Evolutionary conservation across 441 rosid genomes (phyloP).

Genomic region (Populus trichocarpa): DNA sequence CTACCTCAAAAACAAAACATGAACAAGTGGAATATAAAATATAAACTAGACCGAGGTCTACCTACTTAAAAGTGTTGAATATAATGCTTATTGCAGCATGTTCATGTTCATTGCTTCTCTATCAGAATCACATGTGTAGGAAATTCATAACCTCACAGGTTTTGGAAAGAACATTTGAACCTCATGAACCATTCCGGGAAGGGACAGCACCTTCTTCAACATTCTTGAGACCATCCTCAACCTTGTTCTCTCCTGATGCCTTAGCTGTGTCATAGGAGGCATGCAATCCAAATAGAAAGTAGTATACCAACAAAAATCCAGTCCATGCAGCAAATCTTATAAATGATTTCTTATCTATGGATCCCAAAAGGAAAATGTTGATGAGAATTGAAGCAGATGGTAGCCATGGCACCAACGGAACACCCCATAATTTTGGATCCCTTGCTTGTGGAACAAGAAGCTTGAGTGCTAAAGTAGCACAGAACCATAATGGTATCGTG

Average conservation of each 20-base stretch:
- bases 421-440: constrained; percentile 71
- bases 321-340: constrained; percentile 65
- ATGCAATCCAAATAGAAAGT: constrained; percentile 66
- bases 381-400: constrained; percentile 70
- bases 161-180: not conserved
- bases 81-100: not conserved
- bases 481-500: constrained; percentile 59
- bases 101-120: not conserved
- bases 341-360: constrained; percentile 51
- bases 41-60: too few species aligned
- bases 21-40: too few species aligned
- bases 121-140: not conserved
- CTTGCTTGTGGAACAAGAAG: constrained; percentile 61
- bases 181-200: not conserved
- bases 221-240: not conserved
- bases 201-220: constrained; percentile 3
- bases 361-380: constrained; percentile 69
- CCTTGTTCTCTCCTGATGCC: not conserved
- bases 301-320: constrained; percentile 47
- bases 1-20: too few species aligned
- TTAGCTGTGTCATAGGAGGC: constrained; percentile 73
- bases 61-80: not conserved
- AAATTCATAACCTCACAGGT: not conserved
- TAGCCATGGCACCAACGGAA: constrained; percentile 78
- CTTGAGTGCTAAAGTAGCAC: constrained; percentile 39